Evolutionary conservation across 2,329 filamentous ascomycete species (phyloP), one percentile per base, ranked within the genome.

Genomic region (Trichoderma semiorbis): DNA sequence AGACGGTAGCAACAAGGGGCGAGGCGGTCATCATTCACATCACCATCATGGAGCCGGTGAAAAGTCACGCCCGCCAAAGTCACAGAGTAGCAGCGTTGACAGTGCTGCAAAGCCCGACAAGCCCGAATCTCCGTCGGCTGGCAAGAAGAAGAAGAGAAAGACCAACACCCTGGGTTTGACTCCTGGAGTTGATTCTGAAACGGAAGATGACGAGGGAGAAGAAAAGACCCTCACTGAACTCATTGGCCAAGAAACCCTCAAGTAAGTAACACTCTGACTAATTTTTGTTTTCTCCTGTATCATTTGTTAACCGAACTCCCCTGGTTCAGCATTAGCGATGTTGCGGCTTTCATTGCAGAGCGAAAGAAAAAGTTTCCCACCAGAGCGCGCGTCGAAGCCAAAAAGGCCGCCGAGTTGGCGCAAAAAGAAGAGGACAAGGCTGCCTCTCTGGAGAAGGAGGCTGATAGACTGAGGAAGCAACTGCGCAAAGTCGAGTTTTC

Each of bases 341-440:
- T 98, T 70, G 87, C 89, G 28, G 88, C 89, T 7, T 98, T 94
- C 90, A 89, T 97, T 74, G 90, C 90, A 64, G 94, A 97, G 80
- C 90, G 95, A 72, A 92, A 87, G 78, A 91, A 89, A 75, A 91
- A 91, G 66, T 98, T 89, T 79, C 95, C 95, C 2, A 98, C 95
- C 3, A 89, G 89, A 79, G 89, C 89, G 72, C 90, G 93, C 70
- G 84, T 90, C 73, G 86, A 89, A 73, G 89, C 89, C 74, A 93
- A 88, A 80, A 88, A 89, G 74, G 85, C 86, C 75, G 83, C 82
- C 72, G 81, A 82, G 76, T 78, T 82, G 76, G 80, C 82, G 72
- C 79, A 82, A 53, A 82, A 79, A 57, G 85, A 88, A 70, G 84
- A 87, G 70, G 89, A 91, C 78, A 90, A 92, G 79, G 88, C 89